Percentiles rank a stretch among this genome's conserved stretches.
Conservation (phyloP, 2,329 filamentous ascomycete genomes). For the Nannizziopsis arthrosporioides region DNA sequence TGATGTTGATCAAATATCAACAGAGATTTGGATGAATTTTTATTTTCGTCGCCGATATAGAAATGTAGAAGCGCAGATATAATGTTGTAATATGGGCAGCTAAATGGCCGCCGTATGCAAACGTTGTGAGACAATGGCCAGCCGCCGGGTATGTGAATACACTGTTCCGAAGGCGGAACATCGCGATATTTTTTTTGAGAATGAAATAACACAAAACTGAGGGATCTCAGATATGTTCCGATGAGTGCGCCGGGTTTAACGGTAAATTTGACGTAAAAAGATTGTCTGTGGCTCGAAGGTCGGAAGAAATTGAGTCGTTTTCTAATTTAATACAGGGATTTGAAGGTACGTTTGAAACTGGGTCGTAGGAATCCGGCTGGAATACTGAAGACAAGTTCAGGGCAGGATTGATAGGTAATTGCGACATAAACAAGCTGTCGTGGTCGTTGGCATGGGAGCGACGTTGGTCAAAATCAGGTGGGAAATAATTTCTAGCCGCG, state of each 20-base stretch:
- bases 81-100: neutral
- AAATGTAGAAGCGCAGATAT: constrained; percentile 2
- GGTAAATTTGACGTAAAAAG: constrained; percentile 25
- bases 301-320: neutral
- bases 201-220: neutral
- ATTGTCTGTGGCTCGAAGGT: constrained; percentile 10
- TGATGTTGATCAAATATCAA: neutral
- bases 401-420: constrained; percentile 26
- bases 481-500: too few species aligned
- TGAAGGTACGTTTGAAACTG: neutral
- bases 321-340: constrained; percentile 10
- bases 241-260: constrained; percentile 22
- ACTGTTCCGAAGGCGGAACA: neutral
- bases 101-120: too few species aligned
- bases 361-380: neutral
- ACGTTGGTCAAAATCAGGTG: neutral
- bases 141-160: neutral
- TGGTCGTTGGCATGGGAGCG: neutral
- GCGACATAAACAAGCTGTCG: constrained; percentile 21
- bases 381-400: neutral
- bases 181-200: neutral
- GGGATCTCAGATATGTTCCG: neutral
- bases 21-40: neutral
- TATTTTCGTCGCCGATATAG: constrained; percentile 4
- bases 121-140: too few species aligned